Conservation (phyloP, 257 asterid genomes). For the Solanum chiquidenum region DNA sequence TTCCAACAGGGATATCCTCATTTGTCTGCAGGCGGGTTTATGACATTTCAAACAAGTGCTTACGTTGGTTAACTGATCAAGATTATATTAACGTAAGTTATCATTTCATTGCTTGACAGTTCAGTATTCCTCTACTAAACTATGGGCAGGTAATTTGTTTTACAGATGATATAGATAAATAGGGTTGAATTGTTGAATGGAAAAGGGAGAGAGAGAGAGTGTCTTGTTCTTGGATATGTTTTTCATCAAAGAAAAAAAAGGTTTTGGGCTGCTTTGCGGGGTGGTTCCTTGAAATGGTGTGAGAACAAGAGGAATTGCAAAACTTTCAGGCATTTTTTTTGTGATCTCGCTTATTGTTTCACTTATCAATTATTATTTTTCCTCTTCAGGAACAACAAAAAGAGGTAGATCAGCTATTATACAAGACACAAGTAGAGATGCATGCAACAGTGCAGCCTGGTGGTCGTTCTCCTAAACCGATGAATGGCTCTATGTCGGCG, state of each 20-base stretch:
- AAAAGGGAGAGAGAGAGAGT: not conserved
- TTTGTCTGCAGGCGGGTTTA: slow-evolving; percentile 80
- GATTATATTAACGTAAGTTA: slow-evolving; percentile 63
- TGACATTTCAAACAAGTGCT: slow-evolving; percentile 31
- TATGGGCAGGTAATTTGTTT: not conserved
- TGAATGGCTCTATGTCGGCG: slow-evolving; percentile 21
- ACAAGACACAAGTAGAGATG: slow-evolving; percentile 32
- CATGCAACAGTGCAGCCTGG: slow-evolving; percentile 31
- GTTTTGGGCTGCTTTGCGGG: not conserved
- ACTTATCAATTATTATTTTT: slow-evolving; percentile 1
- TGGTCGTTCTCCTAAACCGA: slow-evolving; percentile 35
- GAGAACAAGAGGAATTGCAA: not conserved
- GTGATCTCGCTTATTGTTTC: not conserved
- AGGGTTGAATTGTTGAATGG: not conserved
- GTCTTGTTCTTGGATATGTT: not conserved
- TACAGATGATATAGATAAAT: not conserved
- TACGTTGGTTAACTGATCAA: slow-evolving; percentile 85
- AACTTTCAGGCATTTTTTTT: not conserved
- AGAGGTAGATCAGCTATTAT: slow-evolving; percentile 33
- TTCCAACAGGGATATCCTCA: slow-evolving; percentile 61
- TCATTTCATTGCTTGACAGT: not conserved
- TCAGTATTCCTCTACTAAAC: not conserved
- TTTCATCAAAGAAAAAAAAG: not conserved
- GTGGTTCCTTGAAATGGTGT: not conserved
- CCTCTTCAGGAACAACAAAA: slow-evolving; percentile 32